Percentiles rank a stretch among this genome's conserved stretches.
phyloP scores from a whole-genome alignment of 306 rosid species.

The Rubus idaeus region DNA sequence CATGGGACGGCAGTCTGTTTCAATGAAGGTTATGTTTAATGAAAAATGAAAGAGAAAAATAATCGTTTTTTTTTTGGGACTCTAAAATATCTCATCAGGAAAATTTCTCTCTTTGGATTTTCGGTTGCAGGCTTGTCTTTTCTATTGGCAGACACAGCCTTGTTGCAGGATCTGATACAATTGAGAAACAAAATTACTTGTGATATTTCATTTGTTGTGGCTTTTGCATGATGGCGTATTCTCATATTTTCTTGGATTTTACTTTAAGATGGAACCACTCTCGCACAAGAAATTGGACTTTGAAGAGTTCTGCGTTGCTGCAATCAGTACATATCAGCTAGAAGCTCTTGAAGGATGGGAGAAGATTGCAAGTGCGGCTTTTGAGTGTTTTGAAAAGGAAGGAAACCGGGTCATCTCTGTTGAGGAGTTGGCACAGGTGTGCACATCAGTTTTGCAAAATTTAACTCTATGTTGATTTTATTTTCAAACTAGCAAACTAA shows the following conservation, averaged over 20 bases:
- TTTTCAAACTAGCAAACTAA: slow-evolving; percentile 15
- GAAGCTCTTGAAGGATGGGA: slow-evolving; percentile 92
- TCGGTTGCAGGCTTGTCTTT: slow-evolving; percentile 8
- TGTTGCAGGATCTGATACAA: background rate
- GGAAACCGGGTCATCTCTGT: slow-evolving; percentile 82
- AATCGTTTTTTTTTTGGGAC: background rate
- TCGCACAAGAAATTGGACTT: slow-evolving; percentile 70
- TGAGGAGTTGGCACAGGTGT: slow-evolving; percentile 88
- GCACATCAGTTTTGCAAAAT: slow-evolving; percentile 19
- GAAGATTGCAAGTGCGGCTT: slow-evolving; percentile 64
- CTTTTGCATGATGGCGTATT: background rate
- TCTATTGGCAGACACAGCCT: background rate
- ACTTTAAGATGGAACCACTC: slow-evolving; percentile 76
- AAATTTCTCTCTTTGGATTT: background rate
- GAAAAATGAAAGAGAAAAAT: background rate
- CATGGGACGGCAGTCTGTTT: background rate
- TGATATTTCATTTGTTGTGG: background rate
- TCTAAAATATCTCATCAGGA: background rate
- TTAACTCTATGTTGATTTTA: background rate
- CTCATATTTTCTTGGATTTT: slow-evolving; percentile 23
- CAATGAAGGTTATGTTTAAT: background rate
- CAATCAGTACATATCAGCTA: slow-evolving; percentile 81
- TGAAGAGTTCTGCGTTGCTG: slow-evolving; percentile 91
- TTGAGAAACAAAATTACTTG: background rate
- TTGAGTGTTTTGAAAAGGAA: slow-evolving; percentile 61